phyloP scores from a whole-genome alignment of 1,284 basidiomycete genomes.

The Tilletia walkeri region DNA sequence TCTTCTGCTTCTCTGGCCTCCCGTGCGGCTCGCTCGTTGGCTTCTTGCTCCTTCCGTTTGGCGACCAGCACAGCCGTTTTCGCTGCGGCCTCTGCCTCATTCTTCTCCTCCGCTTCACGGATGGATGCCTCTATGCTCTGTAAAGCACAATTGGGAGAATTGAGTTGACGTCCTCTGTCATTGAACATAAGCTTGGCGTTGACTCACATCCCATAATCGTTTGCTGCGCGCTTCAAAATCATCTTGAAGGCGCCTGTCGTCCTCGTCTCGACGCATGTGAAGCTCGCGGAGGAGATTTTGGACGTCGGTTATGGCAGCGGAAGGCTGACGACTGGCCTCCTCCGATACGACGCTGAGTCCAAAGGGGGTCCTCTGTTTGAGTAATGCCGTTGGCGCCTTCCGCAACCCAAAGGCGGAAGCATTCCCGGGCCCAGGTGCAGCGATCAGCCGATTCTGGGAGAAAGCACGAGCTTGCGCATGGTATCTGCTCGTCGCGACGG shows the following conservation, averaged over 20 bases:
- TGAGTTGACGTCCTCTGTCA: no score
- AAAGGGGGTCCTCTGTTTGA: not conserved
- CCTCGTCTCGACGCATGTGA: conserved; percentile 34
- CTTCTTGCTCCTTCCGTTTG: conserved; percentile 39
- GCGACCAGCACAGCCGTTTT: conserved; percentile 41
- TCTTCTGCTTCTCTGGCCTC: conserved; percentile 41
- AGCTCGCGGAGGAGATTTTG: conserved; percentile 37
- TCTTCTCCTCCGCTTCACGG: conserved; percentile 40
- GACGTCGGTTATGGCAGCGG: conserved; percentile 39
- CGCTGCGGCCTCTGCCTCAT: conserved; percentile 31
- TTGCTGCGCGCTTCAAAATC: conserved; percentile 49
- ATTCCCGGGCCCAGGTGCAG: conserved; percentile 19
- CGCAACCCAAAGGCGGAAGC: conserved; percentile 21
- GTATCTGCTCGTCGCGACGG: not conserved
- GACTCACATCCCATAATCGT: conserved; percentile 40
- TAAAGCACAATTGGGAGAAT: not conserved
- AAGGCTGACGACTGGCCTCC: conserved; percentile 18
- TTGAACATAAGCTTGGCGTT: not conserved
- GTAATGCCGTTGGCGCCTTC: conserved; percentile 12
- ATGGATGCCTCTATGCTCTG: conserved; percentile 45
- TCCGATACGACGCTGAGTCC: conserved; percentile 14
- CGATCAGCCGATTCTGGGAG: not conserved
- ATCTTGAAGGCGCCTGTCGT: conserved; percentile 37
- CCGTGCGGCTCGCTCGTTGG: conserved; percentile 41
- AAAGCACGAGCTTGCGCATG: not conserved